Evolutionary conservation across 2,329 filamentous ascomycete genomes (phyloP), one percentile per base, ranked within the genome.

Genomic region (Aspergillus piperis): DNA sequence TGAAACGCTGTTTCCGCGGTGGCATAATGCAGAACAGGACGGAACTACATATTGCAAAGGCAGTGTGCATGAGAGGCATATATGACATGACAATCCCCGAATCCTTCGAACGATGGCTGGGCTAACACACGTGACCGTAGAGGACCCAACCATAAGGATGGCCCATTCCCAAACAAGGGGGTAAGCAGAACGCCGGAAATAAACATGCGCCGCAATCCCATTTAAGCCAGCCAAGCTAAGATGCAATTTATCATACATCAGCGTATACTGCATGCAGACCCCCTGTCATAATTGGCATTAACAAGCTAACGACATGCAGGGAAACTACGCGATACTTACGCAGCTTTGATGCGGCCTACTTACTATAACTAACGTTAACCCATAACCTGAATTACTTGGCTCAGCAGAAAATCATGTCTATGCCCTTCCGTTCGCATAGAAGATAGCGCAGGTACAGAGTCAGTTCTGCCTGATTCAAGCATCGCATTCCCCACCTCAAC

Each of bases 61-160:
- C n/a, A 8, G 21, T 19, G 21, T 44, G 19, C 41, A 23, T 44
- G 5, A 19, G 25, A 47, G 8, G 23, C 19, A 5, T 32, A 8
- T 19, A 27, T 50, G 10, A 11, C 32, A 17, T 50, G 25, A 32
- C 47, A 30, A 42, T 55, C n/a, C 15, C 36, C 10, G 10, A 27
- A 42, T 47, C 10, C 19, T 23, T 19, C 10, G 11, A 17, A 19
- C 19, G 25, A 32, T 32, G 36, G 39, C 25, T 21, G 53, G 36
- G 39, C 25, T 21, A 38, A 19, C 11, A 58, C 64, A 66, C 63
- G 61, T 66, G 64, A 66, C 50, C 25, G 38, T 58, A 59, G 50
- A 25, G 49, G 39, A 61, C 32, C 60, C 59, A 58, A 60, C 32
- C 27, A 19, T 49, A 41, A 58, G 62, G 60, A 51, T 61, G 47